A percentile compares a stretch with the other conserved stretches of the same genome.
Evolutionary conservation across 2,329 filamentous ascomycete genomes (phyloP).

Genomic region (Talaromyces amestolkiae): DNA sequence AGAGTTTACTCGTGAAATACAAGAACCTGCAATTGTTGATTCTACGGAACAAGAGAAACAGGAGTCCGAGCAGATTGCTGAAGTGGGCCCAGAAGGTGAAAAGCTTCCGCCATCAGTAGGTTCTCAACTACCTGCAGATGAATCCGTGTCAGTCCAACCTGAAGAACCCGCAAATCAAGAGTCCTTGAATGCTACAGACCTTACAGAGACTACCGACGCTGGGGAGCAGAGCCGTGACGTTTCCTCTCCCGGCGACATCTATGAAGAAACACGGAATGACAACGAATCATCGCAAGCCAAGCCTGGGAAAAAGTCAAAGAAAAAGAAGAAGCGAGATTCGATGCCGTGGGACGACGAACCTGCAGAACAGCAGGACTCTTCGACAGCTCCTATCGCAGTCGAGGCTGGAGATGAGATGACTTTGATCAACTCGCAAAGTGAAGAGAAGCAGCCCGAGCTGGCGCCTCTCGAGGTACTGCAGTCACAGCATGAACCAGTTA

Average conservation of each 20-base stretch:
- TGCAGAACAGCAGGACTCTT: slow-evolving; percentile 1
- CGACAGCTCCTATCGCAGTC: background rate
- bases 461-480: background rate
- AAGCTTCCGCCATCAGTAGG: background rate
- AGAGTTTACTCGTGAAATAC: background rate
- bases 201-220: background rate
- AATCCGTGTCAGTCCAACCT: background rate
- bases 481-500: background rate
- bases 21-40: background rate
- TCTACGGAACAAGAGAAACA: background rate
- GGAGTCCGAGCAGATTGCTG: background rate
- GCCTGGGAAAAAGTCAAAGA: slow-evolving; percentile 31
- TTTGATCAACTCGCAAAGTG: background rate
- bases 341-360: slow-evolving; percentile 26
- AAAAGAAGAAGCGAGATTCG: slow-evolving; percentile 36
- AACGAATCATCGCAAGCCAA: slow-evolving; percentile 3
- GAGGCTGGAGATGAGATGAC: background rate
- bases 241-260: background rate
- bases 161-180: background rate
- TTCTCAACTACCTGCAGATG: background rate
- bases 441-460: background rate
- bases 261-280: background rate
- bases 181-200: background rate
- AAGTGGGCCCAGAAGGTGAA: background rate
- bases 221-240: background rate